phyloP scores from a whole-genome alignment of 2,329 filamentous ascomycete genomes.

The Cladosporium austrohemisphaericum region DNA sequence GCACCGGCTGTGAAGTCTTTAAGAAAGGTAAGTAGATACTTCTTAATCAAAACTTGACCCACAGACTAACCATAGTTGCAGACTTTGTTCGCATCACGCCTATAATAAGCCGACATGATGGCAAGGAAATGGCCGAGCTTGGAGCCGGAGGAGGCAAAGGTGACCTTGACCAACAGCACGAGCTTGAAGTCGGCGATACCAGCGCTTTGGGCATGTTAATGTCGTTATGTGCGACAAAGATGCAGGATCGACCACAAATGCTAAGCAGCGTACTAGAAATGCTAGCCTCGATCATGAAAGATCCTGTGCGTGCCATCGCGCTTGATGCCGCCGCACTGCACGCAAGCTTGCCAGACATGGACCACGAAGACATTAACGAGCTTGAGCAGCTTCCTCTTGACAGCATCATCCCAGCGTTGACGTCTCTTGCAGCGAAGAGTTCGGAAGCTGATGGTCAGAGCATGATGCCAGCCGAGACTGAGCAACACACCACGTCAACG shows the following conservation, averaged over 20 bases:
- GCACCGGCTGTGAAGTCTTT: slow-evolving; percentile 57
- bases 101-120: slow-evolving; percentile 63
- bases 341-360: neutral
- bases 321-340: slow-evolving; percentile 21
- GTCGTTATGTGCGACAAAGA: slow-evolving; percentile 44
- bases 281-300: slow-evolving; percentile 28
- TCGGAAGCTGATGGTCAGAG: slow-evolving; percentile 19
- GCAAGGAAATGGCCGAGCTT: slow-evolving; percentile 64
- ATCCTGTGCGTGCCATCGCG: slow-evolving; percentile 20
- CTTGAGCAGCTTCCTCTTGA: slow-evolving; percentile 31
- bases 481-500: neutral
- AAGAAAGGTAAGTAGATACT: slow-evolving; percentile 26
- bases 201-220: slow-evolving; percentile 51
- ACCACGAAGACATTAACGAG: slow-evolving; percentile 6
- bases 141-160: slow-evolving; percentile 77
- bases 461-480: too few relatives aligned
- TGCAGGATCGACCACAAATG: slow-evolving; percentile 34
- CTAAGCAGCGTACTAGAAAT: slow-evolving; percentile 35
- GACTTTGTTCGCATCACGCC: slow-evolving; percentile 72
- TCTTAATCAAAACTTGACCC: too few relatives aligned
- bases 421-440: slow-evolving; percentile 26
- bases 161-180: slow-evolving; percentile 65
- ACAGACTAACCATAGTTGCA: slow-evolving; percentile 12
- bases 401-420: slow-evolving; percentile 29
- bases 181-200: slow-evolving; percentile 57